These are phyloP conservation scores for Pseudomassariella vexata DNA, from an alignment of 2,329 filamentous ascomycete species.

Conservation along the genomic window DNA sequence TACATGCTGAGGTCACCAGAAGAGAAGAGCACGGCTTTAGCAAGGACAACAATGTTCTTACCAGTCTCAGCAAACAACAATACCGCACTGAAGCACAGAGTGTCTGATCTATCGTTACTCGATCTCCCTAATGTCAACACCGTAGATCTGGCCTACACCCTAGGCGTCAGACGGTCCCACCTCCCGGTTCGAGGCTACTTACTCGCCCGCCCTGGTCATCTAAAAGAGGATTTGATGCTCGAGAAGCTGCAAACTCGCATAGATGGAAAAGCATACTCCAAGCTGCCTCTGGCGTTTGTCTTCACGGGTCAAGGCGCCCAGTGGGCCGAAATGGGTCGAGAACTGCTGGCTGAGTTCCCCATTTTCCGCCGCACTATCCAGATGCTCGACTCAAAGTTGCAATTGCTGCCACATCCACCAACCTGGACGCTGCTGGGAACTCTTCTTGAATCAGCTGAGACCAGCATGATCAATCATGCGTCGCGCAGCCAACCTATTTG, in stretches of 20 bases:
- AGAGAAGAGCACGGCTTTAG: background rate
- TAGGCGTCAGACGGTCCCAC: background rate
- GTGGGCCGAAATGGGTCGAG: constrained; percentile 1
- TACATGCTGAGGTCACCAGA: background rate
- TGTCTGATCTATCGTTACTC: too few relatives aligned
- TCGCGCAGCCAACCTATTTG: constrained; percentile 4
- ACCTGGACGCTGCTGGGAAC: background rate
- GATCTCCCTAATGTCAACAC: too few relatives aligned
- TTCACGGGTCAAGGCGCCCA: constrained; percentile 4
- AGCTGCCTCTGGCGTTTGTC: background rate
- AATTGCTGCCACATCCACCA: too few relatives aligned
- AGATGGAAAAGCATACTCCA: too few relatives aligned
- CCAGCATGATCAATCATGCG: background rate
- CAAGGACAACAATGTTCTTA: too few relatives aligned
- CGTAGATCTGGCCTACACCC: constrained; percentile 2
- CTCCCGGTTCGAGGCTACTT: too few relatives aligned
- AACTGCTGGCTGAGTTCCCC: background rate
- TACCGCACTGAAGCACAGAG: too few relatives aligned
- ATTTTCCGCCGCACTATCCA: background rate
- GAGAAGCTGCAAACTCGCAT: too few relatives aligned
- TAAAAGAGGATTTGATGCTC: too few relatives aligned
- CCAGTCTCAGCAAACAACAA: too few relatives aligned
- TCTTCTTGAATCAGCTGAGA: background rate
- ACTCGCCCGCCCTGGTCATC: too few relatives aligned
- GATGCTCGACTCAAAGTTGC: background rate